Evolutionary conservation across 208 protist genomes (phyloP), one percentile per base, ranked within the genome.

Genomic region (Naegleria lovaniensis): DNA sequence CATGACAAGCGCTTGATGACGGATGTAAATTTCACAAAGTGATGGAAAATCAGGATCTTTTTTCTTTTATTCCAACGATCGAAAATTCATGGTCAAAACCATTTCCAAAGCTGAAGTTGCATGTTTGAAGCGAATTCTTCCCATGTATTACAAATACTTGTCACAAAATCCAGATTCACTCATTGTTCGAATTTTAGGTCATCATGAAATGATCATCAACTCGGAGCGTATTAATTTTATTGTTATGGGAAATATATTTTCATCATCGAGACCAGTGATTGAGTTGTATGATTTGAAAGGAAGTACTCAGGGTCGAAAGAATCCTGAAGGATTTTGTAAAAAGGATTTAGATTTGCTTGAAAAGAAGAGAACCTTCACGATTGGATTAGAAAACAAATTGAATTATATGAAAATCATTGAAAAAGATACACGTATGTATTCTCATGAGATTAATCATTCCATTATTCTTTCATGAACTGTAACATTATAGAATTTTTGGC

Each of bases 201-300:
- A 22, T 16, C 41, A 48, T 55, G 84, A 58, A 58, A 41, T 84
- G 38, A 36, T 41, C 2, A 40, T 41, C 33, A 33, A 84, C 38
- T 58, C 51, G 11, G 55, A 67, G 22, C 4, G 29, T 1, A 22
- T 58, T 25, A 39, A 39, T 22, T 88, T 39, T 22, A 58, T 88
- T 48, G 43, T 88, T 0, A 88, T 58, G 41, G 13, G 41, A 38
- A 88, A 58, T 55, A 19, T 88, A 19, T 88, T 88, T 25, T n/a
- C 16, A 3, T 33, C 39, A 29, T 48, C 9, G 5, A 52, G 13
- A 19, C 5, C 13, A 11, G 5, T 83, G 7, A 0, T 83, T 0
- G 89, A 83, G 25, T 39, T 90, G 6, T 90, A 83, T 67, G 89
- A 90, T 67, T 41, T 90, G 11, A 90, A 90, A 40, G 89, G 89